Base-by-base conservation (phyloP, 2,329 filamentous ascomycete genomes). In the Paraconiothyrium sp. region DNA sequence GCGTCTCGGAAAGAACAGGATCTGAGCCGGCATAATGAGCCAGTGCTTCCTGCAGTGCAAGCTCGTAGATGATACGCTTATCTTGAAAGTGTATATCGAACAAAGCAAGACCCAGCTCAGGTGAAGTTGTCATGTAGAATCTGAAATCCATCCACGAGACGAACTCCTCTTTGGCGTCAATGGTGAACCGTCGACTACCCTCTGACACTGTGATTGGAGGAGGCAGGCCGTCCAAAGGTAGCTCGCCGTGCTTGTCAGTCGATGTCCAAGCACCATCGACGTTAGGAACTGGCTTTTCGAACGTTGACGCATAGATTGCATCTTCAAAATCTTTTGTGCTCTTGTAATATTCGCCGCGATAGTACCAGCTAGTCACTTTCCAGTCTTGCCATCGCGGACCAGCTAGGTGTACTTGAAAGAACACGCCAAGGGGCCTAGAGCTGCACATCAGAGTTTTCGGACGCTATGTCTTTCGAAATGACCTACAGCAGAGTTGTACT, bases 61-160 rank as follows among this genome's bases (percentile, higher is more conserved):
- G 76, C 62, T 88, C 85, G 59, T 87, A 88, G 11, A 88, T 74
- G 7, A 88, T 72, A 7, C 84, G 77, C 61, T 86, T 79, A n/a
- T 83, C 84, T 66, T 86, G 84, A 77, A 83, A 86, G 20, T 78
- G 75, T 48, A 88, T 82, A 61, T 88, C 81, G 67, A 82, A 83
- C 0, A 88, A 74, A 0, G 79, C 67, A 41, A 88, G 75, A 0
- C 85, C 86, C 0, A 79, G 79, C 59, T 85, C 84, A 9, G 79
- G 76, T 1, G 77, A 79, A 54, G 85, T 84, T 3, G 77, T 78
- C n/a, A 86, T 75, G 66, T 83, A 88, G 67, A 88, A 86, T 57
- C 70, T 77, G 64, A 81, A 85, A 58, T 81, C 83, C 83, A 85
- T 84, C 83, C 82, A 85, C 57, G 81, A 76, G 34, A 85, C 78